Evolutionary conservation across 2,329 filamentous ascomycete genomes (phyloP), one percentile per base, ranked within the genome.

Genomic region (Colletotrichum destructivum): DNA sequence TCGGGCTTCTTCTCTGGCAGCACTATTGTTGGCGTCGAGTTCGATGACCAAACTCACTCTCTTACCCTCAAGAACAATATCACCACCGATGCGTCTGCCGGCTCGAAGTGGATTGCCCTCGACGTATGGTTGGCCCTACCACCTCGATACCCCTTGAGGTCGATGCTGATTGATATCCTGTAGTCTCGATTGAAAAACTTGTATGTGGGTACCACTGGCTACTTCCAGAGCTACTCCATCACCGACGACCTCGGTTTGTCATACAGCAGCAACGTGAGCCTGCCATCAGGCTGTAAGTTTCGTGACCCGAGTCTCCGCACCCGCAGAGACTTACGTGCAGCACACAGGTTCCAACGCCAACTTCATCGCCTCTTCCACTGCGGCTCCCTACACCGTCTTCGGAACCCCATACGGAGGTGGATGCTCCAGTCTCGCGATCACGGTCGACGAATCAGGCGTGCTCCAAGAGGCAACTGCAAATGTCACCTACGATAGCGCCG

Each of bases 41-140:
- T 77, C 23, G 75, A 77, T 42, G 76, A 78, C 57, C 59, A 68
- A 40, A 66, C 74, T 2, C 72, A 74, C 5, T 66, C 74, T 18
- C 74, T 78, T 16, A 75, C 73, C 6, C 61, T 77, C 42, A 73
- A 71, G 15, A 75, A 75, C 26, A 77, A 75, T 57, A 75, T 74
- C 42, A 74, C 73, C 8, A 69, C 74, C n/a, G 68, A 72, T 31
- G 69, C 70, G 6, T 61, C 66, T 1, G 73, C 69, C 15, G 75
- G 74, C 40, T 69, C 66, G 3, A 69, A 69, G 47, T 77, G 71
- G 75, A 76, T 78, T 42, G 64, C 74, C 5, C 59, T 77, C 11
- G 77, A 77, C 26, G 66, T 69, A 65, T 35, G 42, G 2, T 40
- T 8, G 4, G 31, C 3, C 12, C 4, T 42, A 1, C 8, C 16